phyloP scores from a whole-genome alignment of 169 alveolate species.

The Babesia divergens region DNA sequence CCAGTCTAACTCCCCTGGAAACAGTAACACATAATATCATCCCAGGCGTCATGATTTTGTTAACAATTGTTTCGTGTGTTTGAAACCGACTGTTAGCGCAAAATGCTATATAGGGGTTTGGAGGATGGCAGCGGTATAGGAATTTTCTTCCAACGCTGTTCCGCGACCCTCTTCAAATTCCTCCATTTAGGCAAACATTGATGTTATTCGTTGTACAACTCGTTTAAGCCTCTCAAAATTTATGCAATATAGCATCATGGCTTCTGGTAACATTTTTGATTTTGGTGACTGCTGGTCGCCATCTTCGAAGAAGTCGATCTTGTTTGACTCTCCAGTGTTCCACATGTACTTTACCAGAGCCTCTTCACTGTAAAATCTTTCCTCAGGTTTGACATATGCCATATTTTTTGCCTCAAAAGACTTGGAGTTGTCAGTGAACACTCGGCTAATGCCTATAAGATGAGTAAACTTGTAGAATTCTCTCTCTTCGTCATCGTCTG shows the following conservation, averaged over 20 bases:
- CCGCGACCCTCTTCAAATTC: neutral
- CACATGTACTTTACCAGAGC: constrained; percentile 40
- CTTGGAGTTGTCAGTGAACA: constrained; percentile 28
- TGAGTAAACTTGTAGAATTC: constrained; percentile 55
- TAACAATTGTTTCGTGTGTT: too few relatives aligned
- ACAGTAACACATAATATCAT: too few relatives aligned
- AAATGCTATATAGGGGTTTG: too few relatives aligned
- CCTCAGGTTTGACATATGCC: constrained; percentile 46
- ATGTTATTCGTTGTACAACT: constrained; percentile 32
- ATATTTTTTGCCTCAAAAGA: neutral
- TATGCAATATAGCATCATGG: constrained; percentile 29
- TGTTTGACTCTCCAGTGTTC: constrained; percentile 61
- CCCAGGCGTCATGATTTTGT: too few relatives aligned
- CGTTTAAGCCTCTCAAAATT: constrained; percentile 12
- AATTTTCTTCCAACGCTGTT: neutral
- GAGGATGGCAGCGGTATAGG: too few relatives aligned
- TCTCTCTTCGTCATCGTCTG: constrained; percentile 47
- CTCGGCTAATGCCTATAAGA: constrained; percentile 32
- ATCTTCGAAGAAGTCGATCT: constrained; percentile 35
- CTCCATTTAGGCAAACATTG: constrained; percentile 4
- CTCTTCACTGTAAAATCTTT: constrained; percentile 36
- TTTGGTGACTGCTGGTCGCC: constrained; percentile 21
- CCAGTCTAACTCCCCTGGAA: too few relatives aligned
- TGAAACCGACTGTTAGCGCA: too few relatives aligned
- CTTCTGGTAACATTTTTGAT: constrained; percentile 38